Base-by-base conservation (phyloP, 1,284 basidiomycete genomes). In the Trichosporon inkin region DNA sequence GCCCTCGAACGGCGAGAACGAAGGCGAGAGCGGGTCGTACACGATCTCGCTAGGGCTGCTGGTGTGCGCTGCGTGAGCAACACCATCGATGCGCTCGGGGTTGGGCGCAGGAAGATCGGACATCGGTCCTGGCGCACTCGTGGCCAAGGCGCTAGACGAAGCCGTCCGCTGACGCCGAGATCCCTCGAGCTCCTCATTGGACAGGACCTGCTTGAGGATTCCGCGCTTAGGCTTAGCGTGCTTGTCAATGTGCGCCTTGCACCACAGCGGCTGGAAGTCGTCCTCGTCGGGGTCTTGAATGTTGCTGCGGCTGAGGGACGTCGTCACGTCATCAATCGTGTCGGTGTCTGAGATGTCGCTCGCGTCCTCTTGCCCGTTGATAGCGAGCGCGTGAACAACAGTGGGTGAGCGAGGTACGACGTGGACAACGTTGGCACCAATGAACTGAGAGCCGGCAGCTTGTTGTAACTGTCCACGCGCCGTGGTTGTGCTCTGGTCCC, bases 41-140 rank as follows among this genome's bases (percentile, higher is more conserved):
- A 61, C 32, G 24, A 62, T 55, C 54, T 68, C 65, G 74, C 64
- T 35, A 16, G 44, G 54, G 16, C 32, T 28, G 41, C 13, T 62
- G 68, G 37, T 67, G 67, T 63, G 72, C 58, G 62, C n/a, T 37
- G 87, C 85, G 71, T 84, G 83, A 68, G 88, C 85, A 58, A 91
- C 81, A 13, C 90, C 90, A 68, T 93, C 91, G 61, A 92, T 89
- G 65, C 90, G 87, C 70, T 88, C 88, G 36, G 90, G 88, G 71
- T 90, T 86, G 1, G 88, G 86, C 3, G 86, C 85, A 40, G 89
- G 88, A 59, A 91, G 86, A 56, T 84, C 85, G 10, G 89, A 86
- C 54, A 92, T 81, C 6, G 89, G 88, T 10, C 22, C 88, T 58
- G 59, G 58, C 22, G 81, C 73, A 64, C 70, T 71, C 6, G 44